phyloP scores from a whole-genome alignment of 1,284 basidiomycete species.

The Prillingera fragicola region DNA sequence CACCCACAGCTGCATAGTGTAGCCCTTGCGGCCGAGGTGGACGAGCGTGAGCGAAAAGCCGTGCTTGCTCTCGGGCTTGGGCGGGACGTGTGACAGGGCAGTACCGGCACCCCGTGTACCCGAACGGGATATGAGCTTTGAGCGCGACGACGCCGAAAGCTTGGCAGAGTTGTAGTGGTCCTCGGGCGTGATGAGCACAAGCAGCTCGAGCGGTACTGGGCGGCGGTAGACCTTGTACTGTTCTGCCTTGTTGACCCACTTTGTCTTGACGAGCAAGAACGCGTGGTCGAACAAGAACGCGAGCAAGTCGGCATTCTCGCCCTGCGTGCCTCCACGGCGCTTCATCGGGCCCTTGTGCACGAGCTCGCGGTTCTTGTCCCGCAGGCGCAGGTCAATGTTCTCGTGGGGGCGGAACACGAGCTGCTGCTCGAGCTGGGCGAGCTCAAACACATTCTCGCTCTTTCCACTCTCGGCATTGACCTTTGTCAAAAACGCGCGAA shows the following conservation, averaged over 20 bases:
- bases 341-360: slow-evolving; percentile 92
- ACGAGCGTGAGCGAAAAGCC: slow-evolving; percentile 90
- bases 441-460: slow-evolving; percentile 87
- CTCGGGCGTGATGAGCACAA: slow-evolving; percentile 76
- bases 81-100: slow-evolving; percentile 30
- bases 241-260: slow-evolving; percentile 77
- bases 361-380: slow-evolving; percentile 82
- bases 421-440: slow-evolving; percentile 83
- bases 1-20: slow-evolving; percentile 89
- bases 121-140: slow-evolving; percentile 41
- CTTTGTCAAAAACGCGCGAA: slow-evolving; percentile 76
- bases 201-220: slow-evolving; percentile 91
- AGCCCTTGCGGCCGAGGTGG: slow-evolving; percentile 88
- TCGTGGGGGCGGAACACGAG: slow-evolving; percentile 79
- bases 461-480: slow-evolving; percentile 91
- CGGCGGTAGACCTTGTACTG: slow-evolving; percentile 90
- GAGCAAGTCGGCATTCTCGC: slow-evolving; percentile 79
- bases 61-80: slow-evolving; percentile 69
- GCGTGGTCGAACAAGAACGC: slow-evolving; percentile 98
- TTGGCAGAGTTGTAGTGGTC: slow-evolving; percentile 53
- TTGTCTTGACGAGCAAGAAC: slow-evolving; percentile 88
- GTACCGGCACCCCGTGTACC: slow-evolving; percentile 12
- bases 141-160: slow-evolving; percentile 39
- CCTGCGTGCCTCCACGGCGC: slow-evolving; percentile 69
- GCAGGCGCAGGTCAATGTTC: slow-evolving; percentile 76